Evolutionary conservation across 2,329 filamentous ascomycete genomes (phyloP).

Genomic region (Dothideomycetes sp.): DNA sequence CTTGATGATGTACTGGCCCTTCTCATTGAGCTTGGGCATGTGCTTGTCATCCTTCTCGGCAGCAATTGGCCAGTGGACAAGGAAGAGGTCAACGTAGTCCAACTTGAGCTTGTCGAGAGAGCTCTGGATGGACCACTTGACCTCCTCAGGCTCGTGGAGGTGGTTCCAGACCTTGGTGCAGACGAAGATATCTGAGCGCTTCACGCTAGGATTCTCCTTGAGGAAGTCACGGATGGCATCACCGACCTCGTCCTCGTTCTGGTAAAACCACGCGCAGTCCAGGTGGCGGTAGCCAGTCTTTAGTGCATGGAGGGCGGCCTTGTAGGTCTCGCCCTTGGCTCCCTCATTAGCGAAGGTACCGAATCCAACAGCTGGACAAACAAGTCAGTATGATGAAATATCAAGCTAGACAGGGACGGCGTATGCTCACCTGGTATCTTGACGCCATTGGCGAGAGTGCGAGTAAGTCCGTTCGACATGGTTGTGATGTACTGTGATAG

Average conservation of each 20-base stretch:
- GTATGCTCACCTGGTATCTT: slow-evolving; percentile 36
- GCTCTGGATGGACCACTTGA: slow-evolving; percentile 23
- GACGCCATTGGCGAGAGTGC: slow-evolving; percentile 47
- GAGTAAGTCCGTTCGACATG: slow-evolving; percentile 47
- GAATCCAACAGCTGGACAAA: slow-evolving; percentile 43
- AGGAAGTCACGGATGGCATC: slow-evolving; percentile 45
- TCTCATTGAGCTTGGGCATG: slow-evolving; percentile 37
- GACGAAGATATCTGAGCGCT: slow-evolving; percentile 40
- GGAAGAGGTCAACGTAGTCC: slow-evolving; percentile 25
- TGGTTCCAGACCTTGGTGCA: slow-evolving; percentile 44
- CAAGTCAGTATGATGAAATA: background rate
- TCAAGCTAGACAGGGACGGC: background rate
- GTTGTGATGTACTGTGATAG: no score
- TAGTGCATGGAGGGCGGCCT: slow-evolving; percentile 39
- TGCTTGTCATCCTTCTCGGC: slow-evolving; percentile 38
- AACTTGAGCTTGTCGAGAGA: slow-evolving; percentile 21
- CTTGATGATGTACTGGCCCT: slow-evolving; percentile 52
- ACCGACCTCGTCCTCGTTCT: slow-evolving; percentile 44
- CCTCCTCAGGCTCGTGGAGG: slow-evolving; percentile 30
- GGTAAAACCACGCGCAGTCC: slow-evolving; percentile 46
- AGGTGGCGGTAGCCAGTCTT: slow-evolving; percentile 42
- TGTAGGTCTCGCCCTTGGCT: slow-evolving; percentile 46
- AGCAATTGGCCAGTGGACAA: slow-evolving; percentile 35
- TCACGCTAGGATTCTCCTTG: slow-evolving; percentile 32
- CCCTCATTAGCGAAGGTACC: slow-evolving; percentile 60